Evolutionary conservation across 495 filamentous ascomycete species (phyloP), one percentile per base, ranked within the genome.

Genomic region (Penicillium cinerascens): DNA sequence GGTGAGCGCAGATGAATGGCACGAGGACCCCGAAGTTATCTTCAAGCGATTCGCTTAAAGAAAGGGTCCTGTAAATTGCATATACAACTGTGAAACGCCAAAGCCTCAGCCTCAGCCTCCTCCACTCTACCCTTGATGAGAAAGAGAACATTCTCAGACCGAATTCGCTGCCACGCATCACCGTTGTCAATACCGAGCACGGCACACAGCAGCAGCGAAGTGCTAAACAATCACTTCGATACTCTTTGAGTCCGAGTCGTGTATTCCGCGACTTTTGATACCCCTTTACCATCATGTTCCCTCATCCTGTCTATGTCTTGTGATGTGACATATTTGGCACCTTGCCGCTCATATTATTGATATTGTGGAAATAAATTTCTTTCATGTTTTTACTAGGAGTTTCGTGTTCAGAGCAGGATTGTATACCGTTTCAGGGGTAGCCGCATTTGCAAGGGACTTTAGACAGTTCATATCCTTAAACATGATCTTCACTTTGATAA

Each of bases 1-100:
- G 90, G 92, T 97, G 56, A 95, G 88, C 62, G 89, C 92, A 61
- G 95, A 97, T 60, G 93, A 97, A 73, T 99, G 92, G 92, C 95
- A 99, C 64, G 93, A 99, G 78, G 92, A 99, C 69, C 93, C 93
- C 5, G 92, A 99, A 57, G 89, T 97, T 55, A 97, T 99, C 66
- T 92, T 97, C 72, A 93, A 89, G 58, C 97, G 96, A 72, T 95
- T 97, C 65, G 89, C 88, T 52, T 97, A 70, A 66, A 47, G 5
- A 7, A 1, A 11, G 17, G 22, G 3, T 17, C n/a, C 16, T 23
- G n/a, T n/a, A n/a, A n/a, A 26, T 3, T 15, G 8, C 42, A 21
- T 23, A 6, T 22, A 23, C 25, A 10, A 37, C 18, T 4, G 26
- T 20, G 10, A 41, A 42, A 10, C n/a, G 3, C 36, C 22, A 22